phyloP scores from a whole-genome alignment of 1,139 yeast genomes.

The Sporopachydermia cereana region DNA sequence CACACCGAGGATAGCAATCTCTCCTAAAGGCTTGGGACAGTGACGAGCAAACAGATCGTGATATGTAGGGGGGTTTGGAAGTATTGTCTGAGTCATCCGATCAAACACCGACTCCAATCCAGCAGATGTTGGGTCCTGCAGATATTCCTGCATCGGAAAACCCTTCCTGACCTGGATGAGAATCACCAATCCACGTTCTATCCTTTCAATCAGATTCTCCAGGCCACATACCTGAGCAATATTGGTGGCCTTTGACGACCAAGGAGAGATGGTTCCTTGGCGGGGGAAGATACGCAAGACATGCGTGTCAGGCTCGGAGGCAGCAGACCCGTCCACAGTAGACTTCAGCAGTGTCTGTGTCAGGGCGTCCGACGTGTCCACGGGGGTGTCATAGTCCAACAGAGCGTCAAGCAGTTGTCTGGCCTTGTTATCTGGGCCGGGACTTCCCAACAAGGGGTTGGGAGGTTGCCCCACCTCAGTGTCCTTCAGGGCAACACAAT shows the following conservation, averaged over 20 bases:
- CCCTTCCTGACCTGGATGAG: slow-evolving; percentile 59
- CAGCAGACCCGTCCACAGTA: slow-evolving; percentile 14
- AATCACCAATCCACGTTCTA: slow-evolving; percentile 83
- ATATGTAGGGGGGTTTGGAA: slow-evolving; percentile 47
- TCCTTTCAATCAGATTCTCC: slow-evolving; percentile 54
- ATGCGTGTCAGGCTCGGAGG: slow-evolving; percentile 39
- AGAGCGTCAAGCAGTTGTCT: slow-evolving; percentile 36
- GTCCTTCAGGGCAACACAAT: slow-evolving; percentile 55
- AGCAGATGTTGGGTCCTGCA: slow-evolving; percentile 31
- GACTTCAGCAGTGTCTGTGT: slow-evolving; percentile 35
- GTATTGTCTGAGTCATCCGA: slow-evolving; percentile 76
- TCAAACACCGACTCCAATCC: slow-evolving; percentile 70
- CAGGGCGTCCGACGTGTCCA: slow-evolving; percentile 41
- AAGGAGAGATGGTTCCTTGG: slow-evolving; percentile 93
- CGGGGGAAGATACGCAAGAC: slow-evolving; percentile 79
- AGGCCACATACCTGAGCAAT: slow-evolving; percentile 86
- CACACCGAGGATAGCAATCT: slow-evolving; percentile 44
- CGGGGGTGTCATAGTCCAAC: slow-evolving; percentile 63
- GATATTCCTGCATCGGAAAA: slow-evolving; percentile 46
- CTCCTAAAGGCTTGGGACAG: slow-evolving; percentile 74
- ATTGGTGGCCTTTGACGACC: slow-evolving; percentile 98
- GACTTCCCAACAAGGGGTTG: slow-evolving; percentile 11
- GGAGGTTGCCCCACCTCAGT: neutral
- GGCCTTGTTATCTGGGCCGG: neutral
- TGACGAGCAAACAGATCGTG: slow-evolving; percentile 70